Evolutionary conservation across 2,329 filamentous ascomycete species (phyloP).

Genomic region (Epichloe sp.): DNA sequence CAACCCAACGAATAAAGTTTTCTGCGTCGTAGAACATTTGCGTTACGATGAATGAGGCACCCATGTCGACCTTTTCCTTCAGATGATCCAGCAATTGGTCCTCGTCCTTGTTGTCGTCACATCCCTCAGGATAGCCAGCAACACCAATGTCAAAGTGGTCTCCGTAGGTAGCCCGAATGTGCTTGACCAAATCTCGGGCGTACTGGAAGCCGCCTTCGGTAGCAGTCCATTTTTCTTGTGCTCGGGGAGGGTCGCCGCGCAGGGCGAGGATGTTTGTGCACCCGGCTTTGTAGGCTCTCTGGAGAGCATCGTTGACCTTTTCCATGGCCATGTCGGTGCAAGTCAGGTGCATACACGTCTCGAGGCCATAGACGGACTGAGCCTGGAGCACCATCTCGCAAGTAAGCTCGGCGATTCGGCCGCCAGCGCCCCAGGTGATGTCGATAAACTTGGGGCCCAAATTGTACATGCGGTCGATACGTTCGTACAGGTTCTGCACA

Average conservation of each 20-base stretch:
- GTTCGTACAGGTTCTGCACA: slow-evolving; percentile 97
- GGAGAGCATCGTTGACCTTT: slow-evolving; percentile 80
- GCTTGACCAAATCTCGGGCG: slow-evolving; percentile 77
- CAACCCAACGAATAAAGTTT: slow-evolving; percentile 84
- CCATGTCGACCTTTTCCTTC: slow-evolving; percentile 94
- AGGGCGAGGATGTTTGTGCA: slow-evolving; percentile 96
- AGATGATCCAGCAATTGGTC: slow-evolving; percentile 79
- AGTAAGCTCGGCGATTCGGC: slow-evolving; percentile 78
- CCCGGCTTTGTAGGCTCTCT: slow-evolving; percentile 81
- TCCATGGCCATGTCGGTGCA: slow-evolving; percentile 95
- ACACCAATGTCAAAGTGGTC: slow-evolving; percentile 89
- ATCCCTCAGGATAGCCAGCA: slow-evolving; percentile 90
- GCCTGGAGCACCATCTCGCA: slow-evolving; percentile 96
- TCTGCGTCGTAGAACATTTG: slow-evolving; percentile 99
- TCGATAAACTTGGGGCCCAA: slow-evolving; percentile 93
- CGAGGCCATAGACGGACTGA: slow-evolving; percentile 86
- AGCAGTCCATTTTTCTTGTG: slow-evolving; percentile 87
- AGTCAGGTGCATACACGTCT: slow-evolving; percentile 98
- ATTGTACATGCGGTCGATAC: slow-evolving; percentile 97
- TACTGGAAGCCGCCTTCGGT: slow-evolving; percentile 81
- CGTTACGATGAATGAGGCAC: slow-evolving; percentile 86
- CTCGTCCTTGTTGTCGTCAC: slow-evolving; percentile 81
- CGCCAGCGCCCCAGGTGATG: slow-evolving; percentile 95
- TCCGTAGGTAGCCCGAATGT: slow-evolving; percentile 62
- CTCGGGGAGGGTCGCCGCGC: slow-evolving; percentile 83